Evolutionary conservation across 768 basidiomycete species (phyloP).

Genomic region (Artomyces pyxidatus): DNA sequence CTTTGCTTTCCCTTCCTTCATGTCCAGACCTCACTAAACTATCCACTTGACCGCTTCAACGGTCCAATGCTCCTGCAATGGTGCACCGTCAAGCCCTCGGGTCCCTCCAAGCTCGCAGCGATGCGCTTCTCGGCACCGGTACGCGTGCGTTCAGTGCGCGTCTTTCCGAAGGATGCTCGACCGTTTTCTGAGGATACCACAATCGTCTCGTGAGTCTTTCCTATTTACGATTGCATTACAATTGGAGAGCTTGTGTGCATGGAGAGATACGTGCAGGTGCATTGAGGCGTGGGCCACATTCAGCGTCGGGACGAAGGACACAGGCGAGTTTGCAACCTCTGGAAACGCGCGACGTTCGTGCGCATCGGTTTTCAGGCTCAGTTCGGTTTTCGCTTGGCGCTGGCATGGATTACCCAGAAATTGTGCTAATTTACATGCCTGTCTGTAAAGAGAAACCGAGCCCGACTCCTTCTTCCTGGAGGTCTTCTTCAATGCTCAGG

Average conservation of each 20-base stretch:
- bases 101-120: constrained; percentile 52
- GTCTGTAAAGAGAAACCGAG: constrained; percentile 47
- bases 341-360: no score
- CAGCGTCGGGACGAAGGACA: no score
- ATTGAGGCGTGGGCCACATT: no score
- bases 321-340: no score
- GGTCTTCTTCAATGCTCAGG: constrained; percentile 67
- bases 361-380: no score
- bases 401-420: no score
- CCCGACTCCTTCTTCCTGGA: constrained; percentile 69
- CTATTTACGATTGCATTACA: not conserved
- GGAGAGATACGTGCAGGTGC: not conserved
- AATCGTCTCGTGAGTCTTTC: constrained; percentile 47
- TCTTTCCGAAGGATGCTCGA: constrained; percentile 58
- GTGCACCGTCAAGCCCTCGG: constrained; percentile 54
- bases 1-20: no score
- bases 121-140: constrained; percentile 65
- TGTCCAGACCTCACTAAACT: no score
- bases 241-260: not conserved
- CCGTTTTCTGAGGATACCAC: constrained; percentile 58
- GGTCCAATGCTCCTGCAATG: constrained; percentile 53
- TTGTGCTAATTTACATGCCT: constrained; percentile 14
- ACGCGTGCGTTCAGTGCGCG: constrained; percentile 54
- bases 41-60: no score
- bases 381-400: no score